Evolutionary conservation across 768 basidiomycete species (phyloP).

Genomic region (Hygrocybe coccinea): DNA sequence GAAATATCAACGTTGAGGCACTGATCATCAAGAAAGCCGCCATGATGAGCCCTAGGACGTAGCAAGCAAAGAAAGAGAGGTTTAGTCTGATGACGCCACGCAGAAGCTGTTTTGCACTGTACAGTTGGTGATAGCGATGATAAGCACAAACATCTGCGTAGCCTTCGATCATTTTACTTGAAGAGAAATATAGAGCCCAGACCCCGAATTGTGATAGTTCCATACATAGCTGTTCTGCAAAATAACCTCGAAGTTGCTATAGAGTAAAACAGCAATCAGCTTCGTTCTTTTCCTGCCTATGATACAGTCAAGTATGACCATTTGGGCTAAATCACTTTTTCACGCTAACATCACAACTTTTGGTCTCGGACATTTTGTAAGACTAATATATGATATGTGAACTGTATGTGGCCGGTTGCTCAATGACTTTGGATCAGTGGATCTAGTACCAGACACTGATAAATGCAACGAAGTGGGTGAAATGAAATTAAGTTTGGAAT

Average conservation of each 20-base stretch:
- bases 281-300: too few relatives aligned
- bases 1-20: slow-evolving; percentile 14
- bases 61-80: not conserved
- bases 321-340: too few relatives aligned
- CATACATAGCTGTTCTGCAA: not conserved
- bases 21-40: slow-evolving; percentile 14
- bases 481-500: too few relatives aligned
- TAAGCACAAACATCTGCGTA: slow-evolving; percentile 12
- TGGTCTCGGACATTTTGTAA: too few relatives aligned
- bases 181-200: slow-evolving; percentile 9
- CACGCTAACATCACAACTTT: too few relatives aligned
- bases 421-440: too few relatives aligned
- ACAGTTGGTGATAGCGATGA: slow-evolving; percentile 16
- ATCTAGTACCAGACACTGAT: too few relatives aligned
- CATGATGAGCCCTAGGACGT: slow-evolving; percentile 14
- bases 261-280: not conserved
- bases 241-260: slow-evolving; percentile 8
- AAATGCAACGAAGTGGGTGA: too few relatives aligned
- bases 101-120: not conserved
- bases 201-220: not conserved
- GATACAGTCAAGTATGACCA: too few relatives aligned
- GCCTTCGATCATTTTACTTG: slow-evolving; percentile 15
- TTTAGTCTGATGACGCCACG: not conserved
- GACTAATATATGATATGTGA: too few relatives aligned
- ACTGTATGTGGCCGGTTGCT: too few relatives aligned